Base-by-base conservation (phyloP, 2,329 filamentous ascomycete species). In the Lasiodiplodia gonubiensis region DNA sequence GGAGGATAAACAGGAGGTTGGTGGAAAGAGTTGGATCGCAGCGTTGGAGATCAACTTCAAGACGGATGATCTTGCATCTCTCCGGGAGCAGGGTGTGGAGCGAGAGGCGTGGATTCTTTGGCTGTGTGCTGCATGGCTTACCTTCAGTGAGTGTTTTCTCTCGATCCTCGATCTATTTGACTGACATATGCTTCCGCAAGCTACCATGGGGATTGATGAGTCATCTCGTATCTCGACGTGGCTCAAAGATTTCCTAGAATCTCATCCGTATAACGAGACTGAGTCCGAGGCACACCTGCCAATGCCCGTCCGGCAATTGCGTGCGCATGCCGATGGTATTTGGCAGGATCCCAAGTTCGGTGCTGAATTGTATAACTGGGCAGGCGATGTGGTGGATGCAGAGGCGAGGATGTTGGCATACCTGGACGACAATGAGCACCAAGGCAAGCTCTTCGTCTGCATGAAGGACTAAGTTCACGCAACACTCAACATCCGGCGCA, bases 391-490 rank as follows among this genome's bases (percentile, higher is more conserved):
- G 14, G 55, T 61, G 18, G 49, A 54, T 30, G 52, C 46, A 18
- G 65, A 67, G 48, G 55, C 46, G 33, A 61, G 65, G n/a, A 63
- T 67, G 65, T 39, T 67, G 46, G 55, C 55, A 39, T 54, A 61
- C 14, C 48, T 63, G 21, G 35, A 63, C 27, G 55, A 67, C 23
- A 52, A 67, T 8, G 25, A 54, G 37, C 35, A 49, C 42, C 52
- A 27, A 21, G 55, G 65, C 16, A 67, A 63, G 21, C 30, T 63
- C 16, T 21, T 67, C 21, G 52, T 66, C 35, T 66, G 64, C 42
- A 33, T 66, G 53, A 30, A 66, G 53, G n/a, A 46, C 18, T 46
- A 21, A 3, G 16, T 7, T 11, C n/a, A 46, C 42, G 18, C 42
- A 46, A 8, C 42, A 46, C 8, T 46, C 42, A 11, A 14, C 42